A percentile compares a stretch with the other conserved stretches of the same genome.
phyloP scores from a whole-genome alignment of 2,329 filamentous ascomycete genomes.

The Immersiporthe knoxdaviesiana region DNA sequence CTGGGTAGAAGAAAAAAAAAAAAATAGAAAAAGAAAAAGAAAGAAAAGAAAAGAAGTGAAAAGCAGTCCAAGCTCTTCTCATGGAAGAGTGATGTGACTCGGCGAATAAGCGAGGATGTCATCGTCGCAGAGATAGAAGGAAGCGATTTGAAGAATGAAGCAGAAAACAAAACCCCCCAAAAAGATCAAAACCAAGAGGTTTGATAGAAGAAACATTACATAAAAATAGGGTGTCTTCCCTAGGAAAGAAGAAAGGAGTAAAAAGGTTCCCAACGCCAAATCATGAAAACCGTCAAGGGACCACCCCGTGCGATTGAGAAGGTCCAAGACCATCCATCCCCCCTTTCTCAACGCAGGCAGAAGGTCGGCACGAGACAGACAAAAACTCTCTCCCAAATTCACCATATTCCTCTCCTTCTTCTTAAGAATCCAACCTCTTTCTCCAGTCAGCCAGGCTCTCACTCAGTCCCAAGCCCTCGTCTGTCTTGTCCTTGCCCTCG shows the following conservation, averaged over 20 bases:
- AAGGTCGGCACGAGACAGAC: neutral
- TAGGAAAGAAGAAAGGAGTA: constrained; percentile 14
- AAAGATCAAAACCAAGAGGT: neutral
- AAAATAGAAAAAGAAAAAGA: neutral
- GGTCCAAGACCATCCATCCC: neutral
- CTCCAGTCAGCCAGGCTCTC: constrained; percentile 80
- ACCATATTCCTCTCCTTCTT: constrained; percentile 37
- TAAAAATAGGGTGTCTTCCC: constrained; percentile 21
- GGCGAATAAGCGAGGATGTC: neutral
- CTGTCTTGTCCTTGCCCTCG: constrained; percentile 32
- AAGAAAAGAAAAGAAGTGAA: neutral
- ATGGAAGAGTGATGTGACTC: neutral
- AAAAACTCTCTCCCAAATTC: constrained; percentile 38
- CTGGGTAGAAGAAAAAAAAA: neutral
- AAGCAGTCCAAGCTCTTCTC: neutral
- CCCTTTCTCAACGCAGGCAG: neutral
- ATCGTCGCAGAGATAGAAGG: neutral
- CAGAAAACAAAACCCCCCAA: no score
- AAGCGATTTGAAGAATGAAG: neutral
- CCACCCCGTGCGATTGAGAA: neutral
- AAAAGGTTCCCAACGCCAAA: constrained; percentile 18
- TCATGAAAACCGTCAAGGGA: constrained; percentile 25
- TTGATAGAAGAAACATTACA: constrained; percentile 20
- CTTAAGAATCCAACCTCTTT: constrained; percentile 65
- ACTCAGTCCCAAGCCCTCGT: constrained; percentile 57